These are phyloP conservation scores for Aspergillus tanneri DNA, from an alignment of 2,329 filamentous ascomycete species.

Conservation along the genomic window DNA sequence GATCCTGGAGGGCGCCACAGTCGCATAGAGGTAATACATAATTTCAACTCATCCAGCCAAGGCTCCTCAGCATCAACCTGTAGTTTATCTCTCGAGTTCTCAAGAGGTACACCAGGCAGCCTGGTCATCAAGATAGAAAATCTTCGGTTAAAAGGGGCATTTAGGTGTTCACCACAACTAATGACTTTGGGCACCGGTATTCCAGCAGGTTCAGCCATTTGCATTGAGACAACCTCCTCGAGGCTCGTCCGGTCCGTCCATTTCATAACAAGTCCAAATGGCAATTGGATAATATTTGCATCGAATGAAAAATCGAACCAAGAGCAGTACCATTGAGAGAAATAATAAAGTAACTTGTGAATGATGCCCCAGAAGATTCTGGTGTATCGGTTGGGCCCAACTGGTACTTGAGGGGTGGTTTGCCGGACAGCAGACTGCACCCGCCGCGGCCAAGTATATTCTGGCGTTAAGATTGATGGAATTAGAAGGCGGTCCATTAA, in stretches of 20 bases:
- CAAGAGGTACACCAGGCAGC: conserved; percentile 34
- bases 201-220: conserved; percentile 36
- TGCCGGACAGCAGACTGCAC: conserved; percentile 18
- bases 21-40: conserved; percentile 37
- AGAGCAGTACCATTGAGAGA: conserved; percentile 34
- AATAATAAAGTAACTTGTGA: conserved; percentile 28
- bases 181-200: conserved; percentile 38
- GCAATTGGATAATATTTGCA: conserved; percentile 32
- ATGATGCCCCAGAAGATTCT: conserved; percentile 29
- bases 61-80: conserved; percentile 29
- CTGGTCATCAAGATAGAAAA: conserved; percentile 47
- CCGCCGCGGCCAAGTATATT: conserved; percentile 29
- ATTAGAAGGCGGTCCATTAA: conserved; percentile 17
- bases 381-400: conserved; percentile 16
- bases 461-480: conserved; percentile 22
- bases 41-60: conserved; percentile 36
- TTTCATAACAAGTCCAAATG: conserved; percentile 43
- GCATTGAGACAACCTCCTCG: conserved; percentile 38
- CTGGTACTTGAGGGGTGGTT: conserved; percentile 26
- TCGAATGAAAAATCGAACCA: conserved; percentile 28
- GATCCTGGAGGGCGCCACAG: conserved; percentile 30
- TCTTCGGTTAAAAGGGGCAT: conserved; percentile 15
- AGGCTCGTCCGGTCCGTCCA: conserved; percentile 38
- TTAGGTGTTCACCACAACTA: conserved; percentile 34
- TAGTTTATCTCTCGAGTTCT: conserved; percentile 29